Percentiles rank a stretch among this genome's conserved stretches.
These are phyloP conservation scores for Plantago coronopus DNA, from an alignment of 305 asterid species.

Conservation along the genomic window DNA sequence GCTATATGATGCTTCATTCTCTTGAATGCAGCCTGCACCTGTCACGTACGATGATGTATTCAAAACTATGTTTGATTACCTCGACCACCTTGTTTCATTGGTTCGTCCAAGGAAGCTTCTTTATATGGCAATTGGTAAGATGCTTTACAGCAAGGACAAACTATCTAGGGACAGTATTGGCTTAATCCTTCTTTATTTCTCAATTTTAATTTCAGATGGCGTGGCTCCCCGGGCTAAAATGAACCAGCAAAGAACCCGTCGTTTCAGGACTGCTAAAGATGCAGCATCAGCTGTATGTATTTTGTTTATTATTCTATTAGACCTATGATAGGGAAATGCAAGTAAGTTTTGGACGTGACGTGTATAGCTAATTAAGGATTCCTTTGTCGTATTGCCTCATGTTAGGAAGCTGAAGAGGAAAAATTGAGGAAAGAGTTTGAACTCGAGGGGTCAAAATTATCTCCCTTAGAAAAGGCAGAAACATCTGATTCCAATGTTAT, in stretches of 20 bases:
- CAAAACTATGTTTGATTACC: constrained; percentile 78
- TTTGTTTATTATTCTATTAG: constrained; percentile 21
- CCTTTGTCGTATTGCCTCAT: constrained; percentile 21
- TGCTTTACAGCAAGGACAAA: constrained; percentile 5
- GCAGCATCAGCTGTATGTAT: constrained; percentile 83
- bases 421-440: constrained; percentile 68
- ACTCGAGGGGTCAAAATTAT: constrained; percentile 46
- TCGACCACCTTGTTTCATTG: constrained; percentile 74
- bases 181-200: not conserved
- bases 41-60: constrained; percentile 79
- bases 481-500: constrained; percentile 93
- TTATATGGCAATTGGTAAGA: constrained; percentile 92
- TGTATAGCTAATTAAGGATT: constrained; percentile 18
- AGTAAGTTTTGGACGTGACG: constrained; percentile 15
- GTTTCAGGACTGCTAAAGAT: constrained; percentile 98
- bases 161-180: constrained; percentile 10
- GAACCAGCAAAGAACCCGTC: constrained; percentile 98
- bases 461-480: constrained; percentile 68
- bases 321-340: constrained; percentile 16
- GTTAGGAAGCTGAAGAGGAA: constrained; percentile 89
- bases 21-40: constrained; percentile 74
- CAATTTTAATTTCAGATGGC: constrained; percentile 52
- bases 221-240: constrained; percentile 99
- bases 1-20: constrained; percentile 23
- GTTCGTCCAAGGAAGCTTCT: constrained; percentile 95